Conservation (phyloP, 768 basidiomycete genomes). For the Suillus brevipes region DNA sequence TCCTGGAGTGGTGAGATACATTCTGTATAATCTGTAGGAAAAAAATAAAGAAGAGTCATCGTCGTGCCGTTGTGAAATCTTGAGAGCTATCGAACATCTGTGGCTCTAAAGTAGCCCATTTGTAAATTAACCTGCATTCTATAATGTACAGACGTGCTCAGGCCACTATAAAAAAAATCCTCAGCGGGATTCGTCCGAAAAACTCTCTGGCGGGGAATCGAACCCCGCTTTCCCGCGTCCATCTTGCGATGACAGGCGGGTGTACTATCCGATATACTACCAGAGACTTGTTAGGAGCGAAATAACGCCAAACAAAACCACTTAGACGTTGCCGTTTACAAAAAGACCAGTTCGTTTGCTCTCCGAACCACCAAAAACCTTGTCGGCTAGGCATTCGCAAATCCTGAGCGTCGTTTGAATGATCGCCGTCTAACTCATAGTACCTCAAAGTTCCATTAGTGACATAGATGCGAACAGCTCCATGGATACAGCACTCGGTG, state of each 20-base stretch:
- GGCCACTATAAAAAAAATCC: background rate
- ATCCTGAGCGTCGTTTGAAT: background rate
- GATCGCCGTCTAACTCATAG: background rate
- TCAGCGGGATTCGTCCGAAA: background rate
- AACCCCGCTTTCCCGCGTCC: slow-evolving; percentile 32
- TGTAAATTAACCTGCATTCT: background rate
- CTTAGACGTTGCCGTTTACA: no score
- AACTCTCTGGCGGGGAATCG: slow-evolving; percentile 35
- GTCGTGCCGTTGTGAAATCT: background rate
- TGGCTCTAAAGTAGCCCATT: background rate
- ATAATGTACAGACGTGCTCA: background rate
- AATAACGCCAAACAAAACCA: background rate
- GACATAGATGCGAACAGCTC: no score
- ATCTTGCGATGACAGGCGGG: slow-evolving; percentile 35
- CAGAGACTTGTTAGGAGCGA: slow-evolving; percentile 11
- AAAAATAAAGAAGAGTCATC: background rate
- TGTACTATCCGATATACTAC: slow-evolving; percentile 42
- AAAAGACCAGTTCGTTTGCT: background rate
- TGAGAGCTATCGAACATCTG: background rate
- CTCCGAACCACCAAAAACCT: no score
- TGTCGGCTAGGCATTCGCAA: background rate
- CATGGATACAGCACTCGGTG: background rate
- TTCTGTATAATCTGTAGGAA: slow-evolving; percentile 4
- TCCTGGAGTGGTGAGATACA: background rate
- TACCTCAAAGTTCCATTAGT: background rate